Evolutionary conservation across 352 stramenopile genomes (phyloP).

Genomic region (Phytophthora citricola): DNA sequence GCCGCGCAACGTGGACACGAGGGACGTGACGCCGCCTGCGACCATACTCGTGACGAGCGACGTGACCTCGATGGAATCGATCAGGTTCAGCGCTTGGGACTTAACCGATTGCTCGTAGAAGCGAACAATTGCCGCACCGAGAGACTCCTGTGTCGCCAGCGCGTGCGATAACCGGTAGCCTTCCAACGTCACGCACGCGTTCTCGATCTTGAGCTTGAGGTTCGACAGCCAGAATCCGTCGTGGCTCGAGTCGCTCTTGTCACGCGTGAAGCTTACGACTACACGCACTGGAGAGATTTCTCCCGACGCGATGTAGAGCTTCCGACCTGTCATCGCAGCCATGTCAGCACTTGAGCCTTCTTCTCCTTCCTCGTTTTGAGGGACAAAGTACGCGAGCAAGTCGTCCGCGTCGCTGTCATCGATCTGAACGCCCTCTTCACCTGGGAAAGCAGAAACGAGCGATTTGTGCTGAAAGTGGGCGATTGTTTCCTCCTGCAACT

Average conservation of each 20-base stretch:
- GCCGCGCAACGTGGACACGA: constrained; percentile 82
- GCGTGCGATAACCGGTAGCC: constrained; percentile 72
- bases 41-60: constrained; percentile 87
- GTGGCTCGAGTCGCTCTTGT: constrained; percentile 59
- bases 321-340: constrained; percentile 74
- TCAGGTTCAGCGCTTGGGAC: constrained; percentile 78
- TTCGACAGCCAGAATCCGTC: constrained; percentile 82
- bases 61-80: constrained; percentile 88
- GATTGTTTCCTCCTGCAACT: constrained; percentile 63
- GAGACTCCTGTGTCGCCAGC: constrained; percentile 75
- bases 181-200: constrained; percentile 79
- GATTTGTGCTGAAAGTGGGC: constrained; percentile 76
- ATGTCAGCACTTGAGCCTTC: constrained; percentile 45
- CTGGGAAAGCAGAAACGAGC: constrained; percentile 51
- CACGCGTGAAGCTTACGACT: constrained; percentile 78
- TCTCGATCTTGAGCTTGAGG: constrained; percentile 88
- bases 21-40: constrained; percentile 71
- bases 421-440: constrained; percentile 32
- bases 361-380: constrained; percentile 48
- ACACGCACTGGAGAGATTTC: constrained; percentile 77
- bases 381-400: constrained; percentile 78
- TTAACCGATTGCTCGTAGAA: constrained; percentile 89
- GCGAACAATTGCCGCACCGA: constrained; percentile 62
- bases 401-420: constrained; percentile 50
- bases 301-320: constrained; percentile 78